phyloP scores from a whole-genome alignment of 495 filamentous ascomycete genomes.

The Acidiella bohemica region DNA sequence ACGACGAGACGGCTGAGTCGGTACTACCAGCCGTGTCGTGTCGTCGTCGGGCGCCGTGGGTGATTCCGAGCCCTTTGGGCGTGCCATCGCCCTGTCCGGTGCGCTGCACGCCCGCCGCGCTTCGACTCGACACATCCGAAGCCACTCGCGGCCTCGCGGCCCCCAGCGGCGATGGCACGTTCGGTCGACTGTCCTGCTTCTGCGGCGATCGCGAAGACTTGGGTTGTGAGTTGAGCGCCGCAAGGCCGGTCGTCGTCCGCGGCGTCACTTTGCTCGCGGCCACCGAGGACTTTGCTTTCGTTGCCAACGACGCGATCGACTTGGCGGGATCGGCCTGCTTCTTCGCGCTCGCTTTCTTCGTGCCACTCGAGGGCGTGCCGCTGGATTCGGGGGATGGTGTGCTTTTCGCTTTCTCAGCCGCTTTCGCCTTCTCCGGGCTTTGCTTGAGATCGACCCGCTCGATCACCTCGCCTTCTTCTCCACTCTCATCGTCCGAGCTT shows the following conservation, averaged over 20 bases:
- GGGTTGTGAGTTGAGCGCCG: constrained; percentile 13
- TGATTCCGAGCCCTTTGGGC: constrained; percentile 13
- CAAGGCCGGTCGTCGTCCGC: constrained; percentile 11
- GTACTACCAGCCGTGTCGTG: constrained; percentile 13
- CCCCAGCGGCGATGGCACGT: constrained; percentile 19
- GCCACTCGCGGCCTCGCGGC: constrained; percentile 18
- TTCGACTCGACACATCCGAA: constrained; percentile 17
- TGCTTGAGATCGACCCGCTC: constrained; percentile 9
- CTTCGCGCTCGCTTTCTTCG: constrained; percentile 4
- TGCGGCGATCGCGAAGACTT: constrained; percentile 16
- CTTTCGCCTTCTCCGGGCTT: constrained; percentile 10
- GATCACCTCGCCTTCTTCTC: constrained; percentile 12
- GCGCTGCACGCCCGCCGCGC: constrained; percentile 5
- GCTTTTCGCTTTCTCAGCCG: neutral
- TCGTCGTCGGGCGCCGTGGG: constrained; percentile 6
- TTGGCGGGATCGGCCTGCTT: constrained; percentile 13
- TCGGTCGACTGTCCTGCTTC: constrained; percentile 15
- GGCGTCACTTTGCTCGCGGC: constrained; percentile 9
- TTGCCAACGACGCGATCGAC: constrained; percentile 5
- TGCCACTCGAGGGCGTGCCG: neutral
- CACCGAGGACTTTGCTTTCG: constrained; percentile 1
- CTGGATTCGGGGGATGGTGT: constrained; percentile 4
- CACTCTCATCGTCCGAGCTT: constrained; percentile 62
- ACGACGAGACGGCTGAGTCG: constrained; percentile 1
- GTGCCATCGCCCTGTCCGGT: constrained; percentile 6